Conservation (phyloP, 225 moss, liverwort and hornwort species). For the Bryoerythrophyllum caledonicum region DNA sequence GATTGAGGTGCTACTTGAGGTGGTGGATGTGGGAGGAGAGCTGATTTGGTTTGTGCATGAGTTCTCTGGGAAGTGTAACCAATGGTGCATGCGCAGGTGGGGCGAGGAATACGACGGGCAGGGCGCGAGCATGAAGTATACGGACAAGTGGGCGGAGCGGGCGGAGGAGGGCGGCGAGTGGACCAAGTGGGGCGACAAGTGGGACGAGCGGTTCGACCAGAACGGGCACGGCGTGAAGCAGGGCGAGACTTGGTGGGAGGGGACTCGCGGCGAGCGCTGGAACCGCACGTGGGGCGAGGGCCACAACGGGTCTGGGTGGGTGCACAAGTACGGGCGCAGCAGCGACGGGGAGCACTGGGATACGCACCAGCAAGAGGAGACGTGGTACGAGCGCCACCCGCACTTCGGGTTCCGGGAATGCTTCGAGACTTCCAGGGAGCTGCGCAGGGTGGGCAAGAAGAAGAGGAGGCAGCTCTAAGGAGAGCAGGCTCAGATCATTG, state of each 20-base stretch:
- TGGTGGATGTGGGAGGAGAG: too few relatives aligned
- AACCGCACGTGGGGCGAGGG: slow-evolving; percentile 96
- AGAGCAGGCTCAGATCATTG: too few relatives aligned
- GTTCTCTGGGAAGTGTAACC: too few relatives aligned
- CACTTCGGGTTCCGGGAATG: slow-evolving; percentile 92
- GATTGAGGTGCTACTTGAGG: too few relatives aligned
- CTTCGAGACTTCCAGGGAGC: slow-evolving; percentile 65
- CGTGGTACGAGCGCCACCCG: slow-evolving; percentile 73
- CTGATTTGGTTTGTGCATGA: too few relatives aligned
- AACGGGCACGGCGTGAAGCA: slow-evolving; percentile 76
- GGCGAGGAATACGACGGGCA: slow-evolving; percentile 93
- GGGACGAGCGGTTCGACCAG: slow-evolving; percentile 88
- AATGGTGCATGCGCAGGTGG: slow-evolving; percentile 57
- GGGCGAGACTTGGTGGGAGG: slow-evolving; percentile 96
- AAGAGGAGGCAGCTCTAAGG: slow-evolving; percentile 33
- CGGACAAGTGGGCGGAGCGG: slow-evolving; percentile 98
- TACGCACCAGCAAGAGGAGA: slow-evolving; percentile 67
- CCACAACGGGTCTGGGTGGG: slow-evolving; percentile 91
- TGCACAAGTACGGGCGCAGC: slow-evolving; percentile 96
- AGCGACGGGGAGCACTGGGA: slow-evolving; percentile 98
- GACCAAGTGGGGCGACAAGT: slow-evolving; percentile 99
- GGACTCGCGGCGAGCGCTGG: slow-evolving; percentile 68
- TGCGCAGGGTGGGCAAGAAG: slow-evolving; percentile 63
- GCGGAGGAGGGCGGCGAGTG: slow-evolving; percentile 54
- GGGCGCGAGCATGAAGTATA: slow-evolving; percentile 90